Base-by-base conservation (phyloP, 2,329 filamentous ascomycete genomes). In the Bertia moriformis region DNA sequence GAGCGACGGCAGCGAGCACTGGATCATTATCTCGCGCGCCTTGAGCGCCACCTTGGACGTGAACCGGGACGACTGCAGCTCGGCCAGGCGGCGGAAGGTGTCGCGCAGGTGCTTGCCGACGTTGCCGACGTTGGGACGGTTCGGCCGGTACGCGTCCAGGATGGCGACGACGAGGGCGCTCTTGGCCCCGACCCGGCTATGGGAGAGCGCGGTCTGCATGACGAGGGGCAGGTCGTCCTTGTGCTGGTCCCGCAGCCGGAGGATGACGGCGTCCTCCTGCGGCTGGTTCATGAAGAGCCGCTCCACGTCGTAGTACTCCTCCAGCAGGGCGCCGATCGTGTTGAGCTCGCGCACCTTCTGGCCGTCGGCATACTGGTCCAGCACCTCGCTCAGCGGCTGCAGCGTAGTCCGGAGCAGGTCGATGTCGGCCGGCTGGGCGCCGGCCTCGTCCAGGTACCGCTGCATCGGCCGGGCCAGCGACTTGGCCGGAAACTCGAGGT, bases 31-130 rank as follows among this genome's bases (percentile, higher is more conserved):
- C 65, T 98, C 91, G 55, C 91, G 83, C 36, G 91, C 89, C 71
- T 98, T 98, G 48, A 98, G 73, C 0, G 89, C 86, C 30, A 96
- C 89, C 77, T 96, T 98, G 47, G 89, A 85, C 10, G 89, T 27
- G 7, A 71, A 53, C 66, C 77, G 63, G 63, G 83, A 27, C 10
- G 80, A 87, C 61, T 93, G 86, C 13, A 98, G 75, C 57, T 98
- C 91, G 1, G 91, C 88, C 48, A 98, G 70, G 60, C 82, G 83
- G 55, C 83, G 83, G 18, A 98, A 73, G 14, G 83, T 72, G 3
- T 80, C 74, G 50, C 87, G 83, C 59, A 98, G 79, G 60, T 88
- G 77, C 60, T 93, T 94, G 57, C 73, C 80, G 41, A 96, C 78
- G 52, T 91, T 93, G 51, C 86, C 86, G 43, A 83, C 80, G 45